Evolutionary conservation across 345 rosid genomes (phyloP), one percentile per base, ranked within the genome.

Genomic region (Psidium friedrichsthalianum): DNA sequence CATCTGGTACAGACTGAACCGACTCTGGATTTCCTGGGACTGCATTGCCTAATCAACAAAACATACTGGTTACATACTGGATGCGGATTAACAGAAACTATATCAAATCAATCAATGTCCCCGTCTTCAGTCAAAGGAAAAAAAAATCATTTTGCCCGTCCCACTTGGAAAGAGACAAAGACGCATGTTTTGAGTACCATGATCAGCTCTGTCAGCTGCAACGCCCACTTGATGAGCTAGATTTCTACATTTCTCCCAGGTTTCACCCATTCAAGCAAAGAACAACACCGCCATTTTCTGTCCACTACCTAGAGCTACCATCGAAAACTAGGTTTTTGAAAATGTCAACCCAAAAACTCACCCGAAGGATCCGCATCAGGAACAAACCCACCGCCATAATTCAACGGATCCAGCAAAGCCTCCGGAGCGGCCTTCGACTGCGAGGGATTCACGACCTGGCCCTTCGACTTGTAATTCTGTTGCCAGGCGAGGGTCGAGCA

Each of bases 401-500:
- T 93, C 82, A 95, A 89, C n/a, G 99, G 99, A 91, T 95, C 98
- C 22, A 91, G 80, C 55, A 87, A 83, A 27, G 98, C 97, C 86
- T 94, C 97, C 1, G 97, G 95, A 4, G 92, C 91, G 8, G 95
- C 90, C 83, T 91, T 92, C 12, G 94, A 91, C 61, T 88, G 94
- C 80, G 92, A 81, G 21, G 89, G 88, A 81, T 52, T 88, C n/a
- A 85, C 93, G 36, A 53, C 64, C 44, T 88, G 92, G 82, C 87
- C 88, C 90, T 89, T 92, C 6, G 64, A 64, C 89, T 87, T 92
- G 27, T 87, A 90, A 83, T 87, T 93, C 85, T 93, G 94, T 84
- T 97, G 99, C 99, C 98, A 96, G 13, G 98, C 98, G 69, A 97
- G 95, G 32, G 92, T 88, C 51, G 99, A 97, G 90, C 99, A 97